Evolutionary conservation across 306 rosid genomes (phyloP).

Genomic region (Medicago ruthenica): DNA sequence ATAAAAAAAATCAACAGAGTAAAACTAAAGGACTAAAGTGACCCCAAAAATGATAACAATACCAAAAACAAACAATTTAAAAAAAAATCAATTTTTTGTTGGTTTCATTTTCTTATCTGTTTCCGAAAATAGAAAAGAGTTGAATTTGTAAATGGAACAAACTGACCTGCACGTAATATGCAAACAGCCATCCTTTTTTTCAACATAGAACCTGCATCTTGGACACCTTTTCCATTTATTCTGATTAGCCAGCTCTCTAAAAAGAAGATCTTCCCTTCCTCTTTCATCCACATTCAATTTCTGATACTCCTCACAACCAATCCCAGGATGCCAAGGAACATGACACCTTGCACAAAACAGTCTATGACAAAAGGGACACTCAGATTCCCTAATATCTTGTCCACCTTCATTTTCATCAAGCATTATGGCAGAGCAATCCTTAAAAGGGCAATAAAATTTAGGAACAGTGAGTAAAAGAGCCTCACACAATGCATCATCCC

Average conservation of each 20-base stretch:
- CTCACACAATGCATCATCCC: conserved; percentile 57
- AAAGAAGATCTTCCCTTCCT: conserved; percentile 51
- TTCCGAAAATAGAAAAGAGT: background rate
- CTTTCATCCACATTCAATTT: conserved; percentile 45
- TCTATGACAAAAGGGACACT: conserved; percentile 67
- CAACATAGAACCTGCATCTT: conserved; percentile 54
- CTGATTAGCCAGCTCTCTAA: conserved; percentile 50
- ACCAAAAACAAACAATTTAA: background rate
- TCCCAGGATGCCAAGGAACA: conserved; percentile 69
- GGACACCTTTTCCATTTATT: conserved; percentile 68
- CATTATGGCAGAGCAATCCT: conserved; percentile 64
- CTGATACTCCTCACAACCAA: conserved; percentile 55
- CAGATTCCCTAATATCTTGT: conserved; percentile 35
- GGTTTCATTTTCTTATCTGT: background rate
- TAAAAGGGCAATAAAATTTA: conserved; percentile 63
- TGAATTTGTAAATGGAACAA: background rate
- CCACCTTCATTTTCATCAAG: conserved; percentile 33
- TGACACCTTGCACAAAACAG: conserved; percentile 64
- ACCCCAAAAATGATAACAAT: background rate
- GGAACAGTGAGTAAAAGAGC: conserved; percentile 33
- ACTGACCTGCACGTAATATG: conserved; percentile 65
- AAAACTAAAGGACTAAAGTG: background rate
- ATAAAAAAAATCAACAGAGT: too few relatives aligned
- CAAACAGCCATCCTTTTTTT: conserved; percentile 52
- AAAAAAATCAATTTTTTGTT: background rate